A percentile compares a stretch with the other conserved stretches of the same genome.
Evolutionary conservation across 495 filamentous ascomycete species (phyloP).

Genomic region (Xylaria nigripes): DNA sequence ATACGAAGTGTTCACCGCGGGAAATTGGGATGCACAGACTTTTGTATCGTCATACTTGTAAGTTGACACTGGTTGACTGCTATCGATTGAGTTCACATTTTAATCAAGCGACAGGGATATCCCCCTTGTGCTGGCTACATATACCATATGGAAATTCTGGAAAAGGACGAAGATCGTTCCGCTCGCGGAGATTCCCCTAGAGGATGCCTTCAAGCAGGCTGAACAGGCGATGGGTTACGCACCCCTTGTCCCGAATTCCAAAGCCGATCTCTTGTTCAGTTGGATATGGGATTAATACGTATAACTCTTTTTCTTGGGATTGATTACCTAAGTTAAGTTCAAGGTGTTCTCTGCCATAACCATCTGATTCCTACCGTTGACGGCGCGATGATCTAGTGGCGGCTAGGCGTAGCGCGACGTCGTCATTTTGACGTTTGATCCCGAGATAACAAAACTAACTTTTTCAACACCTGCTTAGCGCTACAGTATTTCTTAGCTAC

Average conservation of each 20-base stretch:
- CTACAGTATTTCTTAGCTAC: too few relatives aligned
- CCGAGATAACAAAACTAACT: too few relatives aligned
- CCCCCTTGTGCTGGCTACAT: slow-evolving; percentile 44
- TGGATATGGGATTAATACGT: slow-evolving; percentile 36
- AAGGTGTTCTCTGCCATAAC: too few relatives aligned
- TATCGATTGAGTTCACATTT: background rate
- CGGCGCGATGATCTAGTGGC: too few relatives aligned
- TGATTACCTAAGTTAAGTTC: too few relatives aligned
- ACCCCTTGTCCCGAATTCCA: slow-evolving; percentile 19
- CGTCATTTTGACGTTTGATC: too few relatives aligned
- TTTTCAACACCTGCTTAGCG: too few relatives aligned
- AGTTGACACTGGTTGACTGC: slow-evolving; percentile 10
- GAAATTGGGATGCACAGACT: slow-evolving; percentile 37
- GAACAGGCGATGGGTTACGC: slow-evolving; percentile 29
- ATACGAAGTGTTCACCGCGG: slow-evolving; percentile 40
- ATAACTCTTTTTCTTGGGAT: background rate
- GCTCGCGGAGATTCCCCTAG: slow-evolving; percentile 44
- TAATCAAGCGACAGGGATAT: slow-evolving; percentile 38
- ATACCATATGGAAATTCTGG: slow-evolving; percentile 46
- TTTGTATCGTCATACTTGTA: slow-evolving; percentile 46
- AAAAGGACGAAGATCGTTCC: slow-evolving; percentile 47
- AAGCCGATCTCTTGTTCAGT: slow-evolving; percentile 23
- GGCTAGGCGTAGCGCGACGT: too few relatives aligned
- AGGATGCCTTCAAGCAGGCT: slow-evolving; percentile 31
- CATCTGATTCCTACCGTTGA: too few relatives aligned